Conservation (phyloP, 73 alveolate species). For the Uronychia setigera region DNA sequence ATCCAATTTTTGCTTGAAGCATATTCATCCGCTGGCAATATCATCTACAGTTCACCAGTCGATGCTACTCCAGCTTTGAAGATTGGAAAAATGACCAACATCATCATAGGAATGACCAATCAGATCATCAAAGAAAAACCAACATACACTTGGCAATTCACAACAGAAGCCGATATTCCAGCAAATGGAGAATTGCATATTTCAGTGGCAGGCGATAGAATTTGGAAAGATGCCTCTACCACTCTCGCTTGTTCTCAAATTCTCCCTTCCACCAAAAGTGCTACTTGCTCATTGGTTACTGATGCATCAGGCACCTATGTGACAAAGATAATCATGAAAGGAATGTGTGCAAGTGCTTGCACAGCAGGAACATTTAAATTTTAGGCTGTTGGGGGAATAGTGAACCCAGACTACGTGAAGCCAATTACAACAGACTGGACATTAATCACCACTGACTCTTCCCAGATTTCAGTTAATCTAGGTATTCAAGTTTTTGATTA, state of each 20-base stretch:
- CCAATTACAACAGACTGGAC: conserved; percentile 18
- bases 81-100: conserved; percentile 21
- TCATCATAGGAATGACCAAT: conserved; percentile 3
- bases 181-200: conserved; percentile 20
- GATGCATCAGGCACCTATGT: conserved; percentile 12
- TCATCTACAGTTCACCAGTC: conserved; percentile 4
- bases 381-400: conserved; percentile 7
- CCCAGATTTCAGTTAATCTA: conserved; percentile 8
- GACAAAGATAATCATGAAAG: neutral
- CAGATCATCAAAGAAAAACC: conserved; percentile 23
- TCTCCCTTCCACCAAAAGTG: neutral
- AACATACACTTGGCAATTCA: conserved; percentile 1
- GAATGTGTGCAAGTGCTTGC: conserved; percentile 13
- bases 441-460: conserved; percentile 11
- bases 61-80: conserved; percentile 28
- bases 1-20: conserved; percentile 5
- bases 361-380: conserved; percentile 10
- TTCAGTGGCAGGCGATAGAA: conserved; percentile 13
- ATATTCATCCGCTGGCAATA: conserved; percentile 19
- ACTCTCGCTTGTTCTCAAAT: neutral
- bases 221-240: conserved; percentile 4
- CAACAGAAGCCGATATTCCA: conserved; percentile 17
- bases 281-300: conserved; percentile 7
- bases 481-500: conserved; percentile 2
- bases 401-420: conserved; percentile 28